Percentiles rank a stretch among this genome's conserved stretches.
Conservation (phyloP, 2,329 filamentous ascomycete species). For the Claviceps capensis region DNA sequence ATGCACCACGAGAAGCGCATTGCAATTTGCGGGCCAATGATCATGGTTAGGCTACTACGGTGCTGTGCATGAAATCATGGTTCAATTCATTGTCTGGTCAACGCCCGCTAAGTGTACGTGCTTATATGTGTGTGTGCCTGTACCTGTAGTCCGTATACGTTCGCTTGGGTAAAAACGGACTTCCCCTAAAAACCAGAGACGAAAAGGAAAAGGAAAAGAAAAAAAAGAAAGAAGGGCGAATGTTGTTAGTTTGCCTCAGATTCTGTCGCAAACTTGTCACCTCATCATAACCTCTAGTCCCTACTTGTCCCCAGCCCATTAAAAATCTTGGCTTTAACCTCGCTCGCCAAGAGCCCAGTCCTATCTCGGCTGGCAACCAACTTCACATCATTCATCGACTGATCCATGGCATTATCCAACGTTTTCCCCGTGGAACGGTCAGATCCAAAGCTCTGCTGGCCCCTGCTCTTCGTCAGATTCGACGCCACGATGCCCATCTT, state of each 20-base stretch:
- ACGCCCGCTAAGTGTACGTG: too few species aligned
- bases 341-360: constrained; percentile 46
- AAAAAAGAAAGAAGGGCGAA: background rate
- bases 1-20: too few species aligned
- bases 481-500: constrained; percentile 59
- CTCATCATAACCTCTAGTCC: background rate
- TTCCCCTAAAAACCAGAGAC: background rate
- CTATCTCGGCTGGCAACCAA: constrained; percentile 48
- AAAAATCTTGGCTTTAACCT: constrained; percentile 52
- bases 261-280: too few species aligned
- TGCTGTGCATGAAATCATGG: too few species aligned
- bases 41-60: too few species aligned
- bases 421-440: constrained; percentile 12
- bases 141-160: too few species aligned
- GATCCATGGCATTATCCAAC: constrained; percentile 37
- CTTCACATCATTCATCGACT: constrained; percentile 46
- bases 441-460: constrained; percentile 12
- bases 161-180: too few species aligned
- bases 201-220: background rate
- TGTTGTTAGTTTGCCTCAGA: too few species aligned
- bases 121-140: too few species aligned
- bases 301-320: constrained; percentile 22
- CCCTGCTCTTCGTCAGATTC: constrained; percentile 14
- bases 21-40: too few species aligned
- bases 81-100: too few species aligned